A percentile compares a stretch with the other conserved stretches of the same genome.
Evolutionary conservation across 2,329 filamentous ascomycete species (phyloP).

Genomic region (Beauveria rudraprayagi): DNA sequence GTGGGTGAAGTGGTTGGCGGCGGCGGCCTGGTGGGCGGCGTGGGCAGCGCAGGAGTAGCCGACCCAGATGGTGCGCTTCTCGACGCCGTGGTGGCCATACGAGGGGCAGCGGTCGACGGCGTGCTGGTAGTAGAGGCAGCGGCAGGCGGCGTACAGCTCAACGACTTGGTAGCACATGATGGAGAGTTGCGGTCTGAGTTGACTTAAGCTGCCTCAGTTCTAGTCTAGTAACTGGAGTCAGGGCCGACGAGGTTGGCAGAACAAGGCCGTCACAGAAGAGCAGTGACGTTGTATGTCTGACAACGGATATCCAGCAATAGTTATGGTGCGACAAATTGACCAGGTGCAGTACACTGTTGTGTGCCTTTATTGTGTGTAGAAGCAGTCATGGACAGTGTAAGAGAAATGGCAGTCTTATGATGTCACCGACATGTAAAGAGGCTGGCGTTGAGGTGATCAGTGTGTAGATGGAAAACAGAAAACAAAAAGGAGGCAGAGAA

Average conservation of each 20-base stretch:
- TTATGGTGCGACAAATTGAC: background rate
- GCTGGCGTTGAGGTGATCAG: background rate
- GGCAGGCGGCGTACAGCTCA: conserved; percentile 79
- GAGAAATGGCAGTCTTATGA: background rate
- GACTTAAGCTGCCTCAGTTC: background rate
- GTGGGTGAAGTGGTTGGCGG: conserved; percentile 34
- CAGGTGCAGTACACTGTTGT: background rate
- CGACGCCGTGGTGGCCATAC: conserved; percentile 65
- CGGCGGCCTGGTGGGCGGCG: conserved; percentile 28
- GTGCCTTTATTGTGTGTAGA: background rate
- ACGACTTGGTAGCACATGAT: conserved; percentile 82
- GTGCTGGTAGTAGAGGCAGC: conserved; percentile 82
- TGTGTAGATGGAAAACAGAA: background rate
- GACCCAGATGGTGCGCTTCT: conserved; percentile 71
- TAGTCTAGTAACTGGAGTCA: background rate
- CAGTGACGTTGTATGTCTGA: background rate
- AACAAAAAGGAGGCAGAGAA: background rate
- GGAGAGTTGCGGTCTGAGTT: conserved; percentile 6
- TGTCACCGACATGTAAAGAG: background rate
- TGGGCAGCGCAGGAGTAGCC: conserved; percentile 69
- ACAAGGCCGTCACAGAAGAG: background rate
- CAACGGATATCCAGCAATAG: background rate
- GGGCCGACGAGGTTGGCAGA: background rate
- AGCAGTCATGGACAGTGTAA: background rate
- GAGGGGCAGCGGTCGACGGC: conserved; percentile 73